phyloP scores from a whole-genome alignment of 352 stramenopile genomes.

The Pythium brassicae region DNA sequence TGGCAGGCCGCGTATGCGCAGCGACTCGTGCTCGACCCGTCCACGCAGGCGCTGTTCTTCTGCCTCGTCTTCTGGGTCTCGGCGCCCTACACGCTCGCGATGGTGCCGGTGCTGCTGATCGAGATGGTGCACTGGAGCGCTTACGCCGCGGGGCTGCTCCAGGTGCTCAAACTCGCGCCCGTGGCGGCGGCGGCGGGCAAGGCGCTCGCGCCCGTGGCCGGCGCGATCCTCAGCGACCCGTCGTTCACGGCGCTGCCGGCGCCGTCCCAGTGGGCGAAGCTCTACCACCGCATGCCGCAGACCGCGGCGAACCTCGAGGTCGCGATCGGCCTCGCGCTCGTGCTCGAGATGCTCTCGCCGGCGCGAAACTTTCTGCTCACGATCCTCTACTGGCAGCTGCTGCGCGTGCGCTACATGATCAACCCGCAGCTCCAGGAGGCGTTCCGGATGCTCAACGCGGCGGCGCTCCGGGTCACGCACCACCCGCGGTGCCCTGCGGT shows the following conservation, averaged over 20 bases:
- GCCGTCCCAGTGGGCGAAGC: conserved; percentile 69
- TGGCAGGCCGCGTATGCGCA: conserved; percentile 76
- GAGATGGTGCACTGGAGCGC: conserved; percentile 76
- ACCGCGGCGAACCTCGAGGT: conserved; percentile 80
- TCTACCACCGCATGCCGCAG: conserved; percentile 79
- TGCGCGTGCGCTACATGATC: conserved; percentile 91
- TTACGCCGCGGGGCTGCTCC: conserved; percentile 57
- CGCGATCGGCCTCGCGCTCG: conserved; percentile 69
- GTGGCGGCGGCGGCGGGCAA: conserved; percentile 45
- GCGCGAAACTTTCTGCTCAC: conserved; percentile 83
- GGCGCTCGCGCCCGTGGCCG: conserved; percentile 49
- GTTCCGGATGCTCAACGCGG: conserved; percentile 67
- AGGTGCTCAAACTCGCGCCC: conserved; percentile 42
- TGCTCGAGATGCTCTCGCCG: conserved; percentile 82
- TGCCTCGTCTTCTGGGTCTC: conserved; percentile 85
- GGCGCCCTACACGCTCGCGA: conserved; percentile 61
- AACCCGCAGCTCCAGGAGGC: conserved; percentile 80
- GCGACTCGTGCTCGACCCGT: conserved; percentile 74
- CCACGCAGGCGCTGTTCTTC: conserved; percentile 82
- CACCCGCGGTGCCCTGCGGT: conserved; percentile 68
- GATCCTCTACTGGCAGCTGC: conserved; percentile 87
- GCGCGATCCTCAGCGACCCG: conserved; percentile 56
- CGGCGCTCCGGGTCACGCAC: conserved; percentile 50
- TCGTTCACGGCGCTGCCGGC: conserved; percentile 47
- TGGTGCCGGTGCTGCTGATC: conserved; percentile 74